A percentile compares a stretch with the other conserved stretches of the same genome.
These are phyloP conservation scores for Zymoseptoria pseudotritici DNA, from an alignment of 2,329 filamentous ascomycete genomes.

Conservation along the genomic window DNA sequence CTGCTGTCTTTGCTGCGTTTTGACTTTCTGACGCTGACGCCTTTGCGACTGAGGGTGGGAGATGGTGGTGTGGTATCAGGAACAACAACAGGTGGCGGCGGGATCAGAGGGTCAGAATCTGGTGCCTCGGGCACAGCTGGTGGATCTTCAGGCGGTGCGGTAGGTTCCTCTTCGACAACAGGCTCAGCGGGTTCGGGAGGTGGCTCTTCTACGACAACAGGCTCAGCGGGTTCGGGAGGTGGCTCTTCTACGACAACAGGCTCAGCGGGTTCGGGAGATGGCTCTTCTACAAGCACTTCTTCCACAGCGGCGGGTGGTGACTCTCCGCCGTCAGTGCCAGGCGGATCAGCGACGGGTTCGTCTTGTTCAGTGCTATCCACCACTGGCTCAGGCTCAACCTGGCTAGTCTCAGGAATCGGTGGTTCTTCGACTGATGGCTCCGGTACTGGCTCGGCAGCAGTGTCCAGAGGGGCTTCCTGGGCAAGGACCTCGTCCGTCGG, in stretches of 20 bases:
- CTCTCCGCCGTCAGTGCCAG: neutral
- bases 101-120: neutral
- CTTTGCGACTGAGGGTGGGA: neutral
- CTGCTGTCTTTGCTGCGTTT: neutral
- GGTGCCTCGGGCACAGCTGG: neutral
- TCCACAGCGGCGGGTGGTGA: neutral
- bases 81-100: neutral
- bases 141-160: neutral
- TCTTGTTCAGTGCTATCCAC: neutral
- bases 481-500: neutral
- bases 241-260: neutral
- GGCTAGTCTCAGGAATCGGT: neutral
- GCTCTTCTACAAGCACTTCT: neutral
- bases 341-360: neutral
- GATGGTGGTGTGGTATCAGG: neutral
- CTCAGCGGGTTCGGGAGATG: neutral
- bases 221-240: neutral
- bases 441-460: neutral
- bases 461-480: neutral
- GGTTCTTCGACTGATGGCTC: neutral
- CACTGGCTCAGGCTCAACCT: neutral
- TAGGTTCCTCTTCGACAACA: neutral
- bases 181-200: too few species aligned
- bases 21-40: neutral
- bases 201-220: neutral